Percentiles rank a stretch among this genome's conserved stretches.
These are phyloP conservation scores for Craterostigma plantagineum DNA, from an alignment of 257 asterid genomes.

Conservation along the genomic window DNA sequence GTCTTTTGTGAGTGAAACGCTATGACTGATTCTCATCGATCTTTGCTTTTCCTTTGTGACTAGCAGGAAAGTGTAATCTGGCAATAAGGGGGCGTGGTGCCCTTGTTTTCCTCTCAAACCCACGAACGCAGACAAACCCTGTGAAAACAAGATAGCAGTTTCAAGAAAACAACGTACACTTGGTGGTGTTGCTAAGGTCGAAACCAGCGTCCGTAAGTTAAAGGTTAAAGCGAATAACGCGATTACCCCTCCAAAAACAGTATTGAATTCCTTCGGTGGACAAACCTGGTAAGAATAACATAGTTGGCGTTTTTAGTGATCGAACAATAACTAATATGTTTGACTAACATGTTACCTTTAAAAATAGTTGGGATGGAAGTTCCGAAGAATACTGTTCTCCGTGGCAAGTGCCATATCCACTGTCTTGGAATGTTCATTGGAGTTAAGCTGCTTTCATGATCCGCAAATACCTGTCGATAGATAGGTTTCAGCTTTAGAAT, in stretches of 20 bases:
- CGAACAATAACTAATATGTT: too few relatives aligned
- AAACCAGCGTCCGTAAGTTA: too few relatives aligned
- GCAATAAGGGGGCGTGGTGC: constrained; percentile 89
- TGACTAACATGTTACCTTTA: constrained; percentile 36
- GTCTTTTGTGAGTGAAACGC: too few relatives aligned
- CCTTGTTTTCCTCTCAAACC: constrained; percentile 63
- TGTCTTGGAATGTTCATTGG: constrained; percentile 76
- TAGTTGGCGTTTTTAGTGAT: background rate
- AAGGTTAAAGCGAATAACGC: too few relatives aligned
- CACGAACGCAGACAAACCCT: constrained; percentile 95
- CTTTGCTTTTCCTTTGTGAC: constrained; percentile 39
- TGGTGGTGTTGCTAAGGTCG: background rate
- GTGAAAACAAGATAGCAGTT: constrained; percentile 7
- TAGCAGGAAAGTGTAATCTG: constrained; percentile 81
- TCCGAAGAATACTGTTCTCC: constrained; percentile 88
- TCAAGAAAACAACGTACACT: background rate
- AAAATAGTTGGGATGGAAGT: constrained; percentile 84
- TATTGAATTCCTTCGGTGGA: constrained; percentile 64
- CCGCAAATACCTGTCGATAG: constrained; percentile 71
- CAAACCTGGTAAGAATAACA: constrained; percentile 32
- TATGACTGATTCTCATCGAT: constrained; percentile 20
- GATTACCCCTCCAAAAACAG: constrained; percentile 96
- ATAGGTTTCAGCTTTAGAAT: background rate
- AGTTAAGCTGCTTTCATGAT: constrained; percentile 68
- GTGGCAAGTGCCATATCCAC: constrained; percentile 83